Evolutionary conservation across 768 basidiomycete species (phyloP), one percentile per base, ranked within the genome.

Genomic region (Boletus insuetus): DNA sequence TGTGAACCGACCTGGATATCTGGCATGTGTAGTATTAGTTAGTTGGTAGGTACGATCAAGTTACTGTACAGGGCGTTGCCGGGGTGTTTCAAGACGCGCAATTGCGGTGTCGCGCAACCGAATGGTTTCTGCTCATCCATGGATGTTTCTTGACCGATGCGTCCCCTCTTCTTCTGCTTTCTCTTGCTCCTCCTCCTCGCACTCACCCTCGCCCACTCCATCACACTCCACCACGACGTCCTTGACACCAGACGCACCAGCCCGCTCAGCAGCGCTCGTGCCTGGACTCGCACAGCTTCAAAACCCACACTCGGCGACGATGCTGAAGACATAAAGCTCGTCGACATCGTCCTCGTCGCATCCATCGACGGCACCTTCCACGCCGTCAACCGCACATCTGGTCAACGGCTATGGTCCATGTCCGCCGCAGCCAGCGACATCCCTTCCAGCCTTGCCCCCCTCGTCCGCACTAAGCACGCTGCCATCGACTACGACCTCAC

Each of bases 281-380:
- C 54, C 20, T 53, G 51, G 51, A 10, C 46, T 40, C 56, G 49
- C 58, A 12, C 55, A 22, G 39, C 41, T 13, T 31, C 51, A 40
- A 58, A 61, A 46, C 53, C 22, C 46, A 26, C 58, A 12, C 53
- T 51, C 22, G 31, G 22, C 37, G 56, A 65, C 55, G 57, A 61
- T 51, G 55, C 53, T 1, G 63, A 74, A 41, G 83, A 87, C 53
- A 76, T 85, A 19, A 79, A 87, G 47, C 74, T 96, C 12, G 71
- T 94, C 55, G 89, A 96, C 64, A 81, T 91, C 51, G 89, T 97
- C 26, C 82, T 99, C 17, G 82, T 96, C 12, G 91, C 94, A 1
- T 94, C 94, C 8, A 86, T 99, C 26, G 95, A 98, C 73, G 96
- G 96, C 24, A 92, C 86, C 54, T 86, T 99, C 34, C 95, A 98